A percentile compares a stretch with the other conserved stretches of the same genome.
phyloP scores from a whole-genome alignment of 495 filamentous ascomycete genomes.

The Apiosordaria backusii region DNA sequence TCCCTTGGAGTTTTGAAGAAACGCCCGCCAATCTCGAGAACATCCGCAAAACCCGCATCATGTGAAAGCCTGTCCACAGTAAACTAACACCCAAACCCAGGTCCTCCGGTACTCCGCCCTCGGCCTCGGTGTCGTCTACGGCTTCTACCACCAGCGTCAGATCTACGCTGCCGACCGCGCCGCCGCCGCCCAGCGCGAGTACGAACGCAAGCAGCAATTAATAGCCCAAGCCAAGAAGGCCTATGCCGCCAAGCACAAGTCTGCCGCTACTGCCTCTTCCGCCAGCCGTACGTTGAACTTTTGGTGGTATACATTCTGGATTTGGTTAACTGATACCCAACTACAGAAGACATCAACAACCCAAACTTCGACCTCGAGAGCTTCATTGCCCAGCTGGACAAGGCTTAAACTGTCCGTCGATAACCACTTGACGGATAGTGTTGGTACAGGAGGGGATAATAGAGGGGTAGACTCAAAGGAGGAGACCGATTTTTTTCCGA shows the following conservation, averaged over 20 bases:
- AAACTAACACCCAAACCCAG: slow-evolving; percentile 41
- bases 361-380: slow-evolving; percentile 88
- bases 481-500: neutral
- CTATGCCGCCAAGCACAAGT: slow-evolving; percentile 78
- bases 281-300: slow-evolving; percentile 55
- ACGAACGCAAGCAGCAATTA: slow-evolving; percentile 78
- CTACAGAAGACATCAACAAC: slow-evolving; percentile 76
- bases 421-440: neutral
- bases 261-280: slow-evolving; percentile 47
- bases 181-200: slow-evolving; percentile 68
- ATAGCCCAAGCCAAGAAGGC: slow-evolving; percentile 89
- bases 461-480: neutral
- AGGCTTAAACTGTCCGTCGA: slow-evolving; percentile 13
- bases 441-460: slow-evolving; percentile 10
- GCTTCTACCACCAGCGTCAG: slow-evolving; percentile 80
- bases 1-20: no score
- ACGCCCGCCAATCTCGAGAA: neutral
- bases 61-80: slow-evolving; percentile 6
- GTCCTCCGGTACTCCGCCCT: slow-evolving; percentile 94
- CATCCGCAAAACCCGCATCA: slow-evolving; percentile 1
- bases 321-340: neutral
- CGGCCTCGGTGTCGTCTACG: slow-evolving; percentile 82
- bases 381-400: slow-evolving; percentile 64
- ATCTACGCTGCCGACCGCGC: slow-evolving; percentile 64
- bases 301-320: neutral